These are phyloP conservation scores for Wickerhamiella dianesei DNA, from an alignment of 805 yeast genomes.

Conservation along the genomic window DNA sequence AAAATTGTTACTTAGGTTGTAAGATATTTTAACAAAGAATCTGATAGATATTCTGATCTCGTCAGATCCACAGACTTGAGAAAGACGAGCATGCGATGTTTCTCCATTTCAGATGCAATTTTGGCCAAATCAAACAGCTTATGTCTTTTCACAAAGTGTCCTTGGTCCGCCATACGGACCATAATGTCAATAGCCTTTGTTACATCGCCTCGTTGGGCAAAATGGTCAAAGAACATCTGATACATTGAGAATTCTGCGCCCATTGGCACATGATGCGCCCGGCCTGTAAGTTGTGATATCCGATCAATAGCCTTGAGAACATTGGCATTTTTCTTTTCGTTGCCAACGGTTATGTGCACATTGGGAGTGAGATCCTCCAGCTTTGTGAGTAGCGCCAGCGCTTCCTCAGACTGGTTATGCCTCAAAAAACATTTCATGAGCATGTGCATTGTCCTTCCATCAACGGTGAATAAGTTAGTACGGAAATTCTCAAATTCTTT, in stretches of 20 bases:
- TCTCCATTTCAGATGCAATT: not conserved
- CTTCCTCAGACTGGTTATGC: constrained; percentile 16
- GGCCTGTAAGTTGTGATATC: constrained; percentile 1
- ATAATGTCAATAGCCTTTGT: constrained; percentile 6
- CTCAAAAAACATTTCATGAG: constrained; percentile 17
- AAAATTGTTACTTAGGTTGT: not conserved
- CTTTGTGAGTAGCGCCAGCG: constrained; percentile 15
- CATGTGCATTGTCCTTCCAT: constrained; percentile 18
- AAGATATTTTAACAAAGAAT: not conserved
- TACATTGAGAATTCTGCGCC: constrained; percentile 3
- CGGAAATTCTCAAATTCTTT: constrained; percentile 13
- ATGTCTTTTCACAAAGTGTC: constrained; percentile 5
- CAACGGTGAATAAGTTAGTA: constrained; percentile 17
- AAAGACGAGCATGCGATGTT: not conserved
- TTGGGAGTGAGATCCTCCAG: constrained; percentile 3
- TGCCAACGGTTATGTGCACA: not conserved
- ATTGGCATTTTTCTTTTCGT: constrained; percentile 1
- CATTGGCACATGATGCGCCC: constrained; percentile 5
- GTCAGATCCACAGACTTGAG: not conserved
- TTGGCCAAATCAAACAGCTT: not conserved
- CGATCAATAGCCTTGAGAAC: constrained; percentile 9
- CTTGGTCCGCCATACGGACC: constrained; percentile 10
- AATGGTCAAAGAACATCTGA: constrained; percentile 4
- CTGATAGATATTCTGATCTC: not conserved
- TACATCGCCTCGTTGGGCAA: constrained; percentile 2